These are phyloP conservation scores for Ogataea siamensis DNA, from an alignment of 805 yeast species.

Conservation along the genomic window DNA sequence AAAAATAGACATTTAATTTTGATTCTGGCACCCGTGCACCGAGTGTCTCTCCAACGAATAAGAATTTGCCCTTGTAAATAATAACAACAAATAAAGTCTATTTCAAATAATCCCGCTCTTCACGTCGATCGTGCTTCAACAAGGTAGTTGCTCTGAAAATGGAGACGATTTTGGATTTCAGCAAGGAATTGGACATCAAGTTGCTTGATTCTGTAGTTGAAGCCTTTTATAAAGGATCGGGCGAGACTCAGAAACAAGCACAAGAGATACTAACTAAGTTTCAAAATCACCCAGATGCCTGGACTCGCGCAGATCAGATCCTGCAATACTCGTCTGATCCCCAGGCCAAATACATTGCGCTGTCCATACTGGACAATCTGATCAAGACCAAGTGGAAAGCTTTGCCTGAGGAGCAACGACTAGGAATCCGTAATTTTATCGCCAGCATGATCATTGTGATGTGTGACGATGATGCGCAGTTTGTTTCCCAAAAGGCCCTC, in stretches of 20 bases:
- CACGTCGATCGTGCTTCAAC: conserved; percentile 4
- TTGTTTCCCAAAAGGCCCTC: conserved; percentile 71
- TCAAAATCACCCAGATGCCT: conserved; percentile 92
- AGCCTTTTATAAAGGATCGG: conserved; percentile 78
- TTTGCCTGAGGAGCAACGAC: conserved; percentile 81
- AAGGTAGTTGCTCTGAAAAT: conserved; percentile 36
- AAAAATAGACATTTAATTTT: too few relatives aligned
- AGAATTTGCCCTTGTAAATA: conserved; percentile 23
- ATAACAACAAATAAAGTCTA: conserved; percentile 13
- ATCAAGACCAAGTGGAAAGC: conserved; percentile 93
- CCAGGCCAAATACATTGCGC: conserved; percentile 89
- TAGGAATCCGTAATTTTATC: conserved; percentile 90
- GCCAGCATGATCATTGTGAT: conserved; percentile 90
- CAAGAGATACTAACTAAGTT: conserved; percentile 72
- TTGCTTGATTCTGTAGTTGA: conserved; percentile 82
- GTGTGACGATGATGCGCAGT: conserved; percentile 78
- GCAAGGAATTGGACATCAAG: conserved; percentile 75
- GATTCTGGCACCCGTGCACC: conserved; percentile 14
- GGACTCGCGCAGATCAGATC: conserved; percentile 92
- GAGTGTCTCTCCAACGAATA: conserved; percentile 17
- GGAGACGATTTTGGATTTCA: conserved; percentile 88
- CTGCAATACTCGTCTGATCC: conserved; percentile 74
- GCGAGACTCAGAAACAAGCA: conserved; percentile 69
- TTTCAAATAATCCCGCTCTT: background rate
- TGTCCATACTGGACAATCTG: conserved; percentile 84